phyloP scores from a whole-genome alignment of 73 alveolate genomes.

The Urostyla sp. region DNA sequence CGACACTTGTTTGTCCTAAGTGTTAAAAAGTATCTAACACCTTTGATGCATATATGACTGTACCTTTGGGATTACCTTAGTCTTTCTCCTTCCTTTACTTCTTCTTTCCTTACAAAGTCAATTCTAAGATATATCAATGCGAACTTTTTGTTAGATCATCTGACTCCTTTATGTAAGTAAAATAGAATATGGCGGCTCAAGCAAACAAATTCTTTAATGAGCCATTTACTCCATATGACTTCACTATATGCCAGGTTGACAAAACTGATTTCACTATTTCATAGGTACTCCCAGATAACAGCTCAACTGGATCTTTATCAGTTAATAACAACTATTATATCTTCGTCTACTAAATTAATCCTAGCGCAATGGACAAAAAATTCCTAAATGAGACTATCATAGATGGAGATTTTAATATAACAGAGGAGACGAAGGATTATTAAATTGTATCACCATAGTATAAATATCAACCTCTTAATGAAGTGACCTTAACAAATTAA shows the following conservation, averaged over 20 bases:
- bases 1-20: slow-evolving; percentile 91
- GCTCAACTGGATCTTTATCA: slow-evolving; percentile 4
- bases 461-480: no score
- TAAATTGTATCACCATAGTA: no score
- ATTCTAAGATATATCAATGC: slow-evolving; percentile 1
- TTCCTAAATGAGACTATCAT: no score
- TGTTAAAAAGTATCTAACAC: slow-evolving; percentile 88
- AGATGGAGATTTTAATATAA: slow-evolving; percentile 22
- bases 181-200: slow-evolving; percentile 46
- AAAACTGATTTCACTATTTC: slow-evolving; percentile 34
- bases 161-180: slow-evolving; percentile 32
- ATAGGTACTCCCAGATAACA: slow-evolving; percentile 5
- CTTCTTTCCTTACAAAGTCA: slow-evolving; percentile 35
- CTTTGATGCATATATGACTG: slow-evolving; percentile 95
- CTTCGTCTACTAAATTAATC: slow-evolving; percentile 67
- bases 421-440: slow-evolving; percentile 44
- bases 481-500: no score
- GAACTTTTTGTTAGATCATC: slow-evolving; percentile 18
- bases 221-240: slow-evolving; percentile 48
- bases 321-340: slow-evolving; percentile 32
- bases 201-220: slow-evolving; percentile 33
- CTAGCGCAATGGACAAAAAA: slow-evolving; percentile 21
- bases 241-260: slow-evolving; percentile 39
- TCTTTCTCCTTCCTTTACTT: slow-evolving; percentile 11
- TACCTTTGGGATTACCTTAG: slow-evolving; percentile 94